Evolutionary conservation across 164 flowering plant species (phyloP).

Genomic region (Buxus sempervirens): DNA sequence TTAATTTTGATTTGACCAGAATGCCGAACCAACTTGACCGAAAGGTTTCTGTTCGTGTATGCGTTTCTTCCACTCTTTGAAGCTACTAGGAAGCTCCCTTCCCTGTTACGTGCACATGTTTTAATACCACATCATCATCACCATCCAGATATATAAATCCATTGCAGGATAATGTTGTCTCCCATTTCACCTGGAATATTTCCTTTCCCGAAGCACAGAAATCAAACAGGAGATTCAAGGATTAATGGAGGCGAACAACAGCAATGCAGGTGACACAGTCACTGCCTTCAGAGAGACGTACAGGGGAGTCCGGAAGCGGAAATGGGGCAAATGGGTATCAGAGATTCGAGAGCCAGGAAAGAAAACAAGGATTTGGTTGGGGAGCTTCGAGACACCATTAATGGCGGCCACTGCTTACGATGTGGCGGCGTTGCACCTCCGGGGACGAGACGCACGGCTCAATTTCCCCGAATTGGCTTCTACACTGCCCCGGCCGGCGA

Average conservation of each 20-base stretch:
- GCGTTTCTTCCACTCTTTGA: not conserved
- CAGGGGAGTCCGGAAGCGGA: constrained; percentile 44
- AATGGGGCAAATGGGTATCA: constrained; percentile 72
- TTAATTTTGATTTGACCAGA: no score
- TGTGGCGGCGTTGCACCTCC: constrained; percentile 40
- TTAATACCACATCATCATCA: not conserved
- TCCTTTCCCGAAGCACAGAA: not conserved
- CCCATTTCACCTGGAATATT: no score
- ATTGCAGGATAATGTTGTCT: no score
- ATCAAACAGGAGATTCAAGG: not conserved
- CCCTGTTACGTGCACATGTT: not conserved
- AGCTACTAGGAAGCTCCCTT: constrained; percentile 18
- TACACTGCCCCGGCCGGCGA: constrained; percentile 34
- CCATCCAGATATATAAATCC: not conserved
- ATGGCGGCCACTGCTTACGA: constrained; percentile 63
- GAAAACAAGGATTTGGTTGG: constrained; percentile 53
- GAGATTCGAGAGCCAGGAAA: no score
- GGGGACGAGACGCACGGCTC: constrained; percentile 34
- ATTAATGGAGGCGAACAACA: constrained; percentile 4
- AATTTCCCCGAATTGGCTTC: constrained; percentile 45
- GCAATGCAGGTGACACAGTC: not conserved
- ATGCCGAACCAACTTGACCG: no score
- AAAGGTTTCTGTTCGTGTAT: no score
- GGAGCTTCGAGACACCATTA: constrained; percentile 47
- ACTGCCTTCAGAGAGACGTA: constrained; percentile 7